Evolutionary conservation across 768 basidiomycete genomes (phyloP), one percentile per base, ranked within the genome.

Genomic region (Tricholoma saponaceum): DNA sequence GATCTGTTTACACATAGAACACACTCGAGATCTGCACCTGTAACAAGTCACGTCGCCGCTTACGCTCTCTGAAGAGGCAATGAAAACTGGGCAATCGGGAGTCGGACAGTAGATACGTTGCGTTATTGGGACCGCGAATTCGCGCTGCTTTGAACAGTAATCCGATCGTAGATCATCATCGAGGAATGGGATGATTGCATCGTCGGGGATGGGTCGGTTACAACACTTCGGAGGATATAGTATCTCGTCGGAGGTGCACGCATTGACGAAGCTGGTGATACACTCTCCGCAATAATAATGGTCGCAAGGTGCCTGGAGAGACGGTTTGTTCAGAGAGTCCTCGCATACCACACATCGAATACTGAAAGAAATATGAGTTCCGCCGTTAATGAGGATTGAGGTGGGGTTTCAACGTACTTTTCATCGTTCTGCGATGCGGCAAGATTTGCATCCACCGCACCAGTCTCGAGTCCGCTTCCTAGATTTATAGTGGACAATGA

Each of bases 1-100:
- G 0, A 53, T 43, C 35, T 78, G 71, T 60, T 81, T 85, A 75
- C 85, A 87, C 3, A 62, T 60, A 0, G 75, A 66, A 62, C 85
- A 87, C 0, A 80, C 74, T 28, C 55, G 43, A 0, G 67, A 66
- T 3, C 52, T 22, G 62, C 85, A 87, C n/a, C 59, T 41, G 0
- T 53, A n/a, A 58, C 85, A 86, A 6, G 20, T 20, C 10, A 80
- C 53, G 10, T 67, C 52, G 12, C 25, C 37, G 12, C 47, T 37
- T 13, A 32, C 30, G n/a, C 39, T 52, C 18, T 52, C 52, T 1
- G 71, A 68, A 2, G 72, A 67, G 2, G 72, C 78, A 4, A 82
- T 64, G 63, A 81, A 82, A 0, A 58, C 43, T 5, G 80, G 79
- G 60, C 79, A 81, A 2, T 69, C 70, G 8, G 73, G 68, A 7